phyloP scores from a whole-genome alignment of 495 filamentous ascomycete species.

The Endocarpon pusillum region DNA sequence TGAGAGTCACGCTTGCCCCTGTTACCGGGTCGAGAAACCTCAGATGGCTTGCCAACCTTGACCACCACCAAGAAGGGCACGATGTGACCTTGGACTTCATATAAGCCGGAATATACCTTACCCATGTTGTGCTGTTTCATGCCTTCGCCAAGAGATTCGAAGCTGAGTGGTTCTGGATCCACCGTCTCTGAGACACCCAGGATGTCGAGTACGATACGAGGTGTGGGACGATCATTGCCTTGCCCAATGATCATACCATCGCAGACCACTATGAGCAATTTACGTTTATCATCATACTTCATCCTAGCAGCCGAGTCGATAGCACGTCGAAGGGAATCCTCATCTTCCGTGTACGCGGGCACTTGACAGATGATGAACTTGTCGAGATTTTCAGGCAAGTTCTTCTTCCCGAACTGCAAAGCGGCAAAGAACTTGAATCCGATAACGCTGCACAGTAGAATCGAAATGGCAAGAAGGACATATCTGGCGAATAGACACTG shows the following conservation, averaged over 20 bases:
- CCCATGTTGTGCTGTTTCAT: constrained; percentile 98
- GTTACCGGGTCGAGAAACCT: constrained; percentile 92
- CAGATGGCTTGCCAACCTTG: constrained; percentile 93
- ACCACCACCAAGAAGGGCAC: constrained; percentile 94
- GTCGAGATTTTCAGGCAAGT: constrained; percentile 83
- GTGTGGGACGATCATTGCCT: constrained; percentile 91
- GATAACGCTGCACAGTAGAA: constrained; percentile 65
- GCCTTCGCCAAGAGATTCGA: constrained; percentile 90
- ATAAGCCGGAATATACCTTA: constrained; percentile 93
- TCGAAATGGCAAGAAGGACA: constrained; percentile 77
- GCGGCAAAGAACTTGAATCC: constrained; percentile 94
- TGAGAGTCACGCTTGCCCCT: constrained; percentile 98
- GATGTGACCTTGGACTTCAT: constrained; percentile 95
- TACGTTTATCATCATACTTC: constrained; percentile 96
- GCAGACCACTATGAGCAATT: constrained; percentile 83
- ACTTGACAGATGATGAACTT: constrained; percentile 98
- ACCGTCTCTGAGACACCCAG: constrained; percentile 83
- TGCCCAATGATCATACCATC: constrained; percentile 99
- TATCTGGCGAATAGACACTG: constrained; percentile 82
- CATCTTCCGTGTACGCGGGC: constrained; percentile 94
- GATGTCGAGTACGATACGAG: constrained; percentile 92
- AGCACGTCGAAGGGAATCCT: constrained; percentile 88
- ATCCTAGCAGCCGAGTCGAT: constrained; percentile 94
- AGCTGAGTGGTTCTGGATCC: constrained; percentile 94
- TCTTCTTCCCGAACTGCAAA: constrained; percentile 83